Evolutionary conservation across 2,329 filamentous ascomycete species (phyloP), one percentile per base, ranked within the genome.

Genomic region (Colletotrichum gigasporum): DNA sequence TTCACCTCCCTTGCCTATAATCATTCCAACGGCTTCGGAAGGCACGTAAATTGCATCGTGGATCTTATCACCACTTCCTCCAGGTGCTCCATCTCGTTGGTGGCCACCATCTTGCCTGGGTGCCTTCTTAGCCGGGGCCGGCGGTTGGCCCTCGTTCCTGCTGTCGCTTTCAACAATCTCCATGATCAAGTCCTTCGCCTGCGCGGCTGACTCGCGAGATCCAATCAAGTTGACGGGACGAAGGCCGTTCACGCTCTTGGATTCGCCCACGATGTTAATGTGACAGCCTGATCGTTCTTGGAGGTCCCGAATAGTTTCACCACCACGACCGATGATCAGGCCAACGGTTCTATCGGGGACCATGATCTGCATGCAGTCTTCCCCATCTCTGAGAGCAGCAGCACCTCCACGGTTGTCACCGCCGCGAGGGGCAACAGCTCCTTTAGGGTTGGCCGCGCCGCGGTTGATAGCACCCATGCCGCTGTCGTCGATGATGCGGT

Each of bases 131-230:
- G 67, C 35, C 4, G 37, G 65, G 32, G 71, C 73, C 4, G 72
- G 70, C 7, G 75, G 75, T 42, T 68, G 66, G 16, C 77, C 75
- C 50, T 83, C 83, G 65, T 86, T 86, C 32, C 90, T 87, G 66
- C 89, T 94, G 76, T 97, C 94, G 78, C 93, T 97, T 70, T 97
- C 94, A 55, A 97, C 94, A 74, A 97, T 97, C 74, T 97, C 93
- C 81, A 97, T 89, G 70, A 97, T 97, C 66, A 95, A 82, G 69
- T 96, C 91, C 79, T 96, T 95, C 37, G 94, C 94, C 67, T 88
- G 86, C 47, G 88, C 88, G 50, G 93, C 91, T 54, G 93, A 90
- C 71, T 90, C 86, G 41, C 87, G 87, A 41, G 90, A 89, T 63
- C 94, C 94, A 70, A 97, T 97, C 50, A 97, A 84, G 75, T 97